Percentiles rank a stretch among this genome's conserved stretches.
These are phyloP conservation scores for Penicillium dipodomyicola DNA, from an alignment of 495 filamentous ascomycete species.

Conservation along the genomic window DNA sequence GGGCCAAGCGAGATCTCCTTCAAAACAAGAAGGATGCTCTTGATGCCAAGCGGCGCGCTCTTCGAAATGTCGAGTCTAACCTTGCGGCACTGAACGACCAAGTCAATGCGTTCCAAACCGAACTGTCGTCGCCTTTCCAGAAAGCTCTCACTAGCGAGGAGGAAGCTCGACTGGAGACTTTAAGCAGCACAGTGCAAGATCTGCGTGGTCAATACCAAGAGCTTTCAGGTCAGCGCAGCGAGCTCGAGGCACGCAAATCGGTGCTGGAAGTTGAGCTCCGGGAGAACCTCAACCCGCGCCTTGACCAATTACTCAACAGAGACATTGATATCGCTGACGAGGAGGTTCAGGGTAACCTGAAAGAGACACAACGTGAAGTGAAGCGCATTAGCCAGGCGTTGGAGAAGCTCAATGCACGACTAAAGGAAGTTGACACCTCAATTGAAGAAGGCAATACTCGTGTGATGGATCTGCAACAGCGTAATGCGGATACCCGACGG, in stretches of 20 bases:
- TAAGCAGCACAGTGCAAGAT: constrained; percentile 65
- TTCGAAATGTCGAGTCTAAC: constrained; percentile 71
- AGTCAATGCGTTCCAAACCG: constrained; percentile 68
- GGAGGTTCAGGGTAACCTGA: constrained; percentile 62
- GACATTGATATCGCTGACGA: constrained; percentile 66
- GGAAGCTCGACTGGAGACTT: constrained; percentile 72
- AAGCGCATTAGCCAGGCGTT: constrained; percentile 66
- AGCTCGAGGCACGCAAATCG: constrained; percentile 76
- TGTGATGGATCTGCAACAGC: constrained; percentile 59
- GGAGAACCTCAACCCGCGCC: constrained; percentile 76
- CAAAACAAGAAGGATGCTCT: constrained; percentile 73
- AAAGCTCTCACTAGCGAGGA: constrained; percentile 81
- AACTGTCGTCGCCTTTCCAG: constrained; percentile 84
- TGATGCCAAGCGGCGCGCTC: constrained; percentile 64
- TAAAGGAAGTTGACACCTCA: constrained; percentile 67
- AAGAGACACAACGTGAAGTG: constrained; percentile 78
- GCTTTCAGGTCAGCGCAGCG: constrained; percentile 67
- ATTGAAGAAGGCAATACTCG: constrained; percentile 62
- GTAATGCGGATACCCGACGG: constrained; percentile 63
- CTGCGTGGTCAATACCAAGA: constrained; percentile 72
- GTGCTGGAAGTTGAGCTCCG: constrained; percentile 80
- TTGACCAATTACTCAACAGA: constrained; percentile 82
- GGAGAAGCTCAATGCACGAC: constrained; percentile 60
- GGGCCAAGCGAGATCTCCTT: constrained; percentile 65
- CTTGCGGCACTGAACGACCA: constrained; percentile 73